Conservation (phyloP, 2,329 filamentous ascomycete genomes). For the Pyrenophora graminea region DNA sequence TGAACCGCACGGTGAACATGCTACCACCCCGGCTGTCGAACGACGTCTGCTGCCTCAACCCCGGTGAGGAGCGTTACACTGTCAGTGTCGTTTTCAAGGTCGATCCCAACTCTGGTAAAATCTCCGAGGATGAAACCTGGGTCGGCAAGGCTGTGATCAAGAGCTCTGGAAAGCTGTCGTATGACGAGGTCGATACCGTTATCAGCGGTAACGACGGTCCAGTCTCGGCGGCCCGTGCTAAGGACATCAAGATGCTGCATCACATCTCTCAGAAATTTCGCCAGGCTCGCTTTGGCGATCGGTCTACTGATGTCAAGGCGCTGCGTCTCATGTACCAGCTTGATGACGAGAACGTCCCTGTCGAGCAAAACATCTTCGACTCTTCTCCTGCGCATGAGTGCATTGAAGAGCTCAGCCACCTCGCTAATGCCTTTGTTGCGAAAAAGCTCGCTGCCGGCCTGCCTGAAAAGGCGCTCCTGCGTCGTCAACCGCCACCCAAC, state of each 20-base stretch:
- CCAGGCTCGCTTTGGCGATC: constrained; percentile 80
- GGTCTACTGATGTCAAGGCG: constrained; percentile 77
- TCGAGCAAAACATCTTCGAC: constrained; percentile 95
- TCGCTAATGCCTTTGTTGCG: constrained; percentile 87
- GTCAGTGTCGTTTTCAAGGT: constrained; percentile 93
- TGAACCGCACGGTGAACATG: constrained; percentile 86
- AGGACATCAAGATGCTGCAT: constrained; percentile 80
- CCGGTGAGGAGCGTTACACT: constrained; percentile 86
- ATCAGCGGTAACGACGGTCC: constrained; percentile 70
- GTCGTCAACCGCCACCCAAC: constrained; percentile 84
- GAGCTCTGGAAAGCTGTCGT: constrained; percentile 82
- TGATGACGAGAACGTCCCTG: constrained; percentile 96
- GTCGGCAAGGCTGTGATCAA: constrained; percentile 92
- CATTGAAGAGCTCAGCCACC: constrained; percentile 92
- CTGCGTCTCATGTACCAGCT: constrained; percentile 90
- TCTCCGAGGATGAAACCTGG: constrained; percentile 87
- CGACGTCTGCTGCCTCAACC: constrained; percentile 84
- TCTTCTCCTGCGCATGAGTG: constrained; percentile 87
- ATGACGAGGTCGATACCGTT: constrained; percentile 83
- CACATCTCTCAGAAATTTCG: constrained; percentile 87
- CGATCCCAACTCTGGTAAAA: constrained; percentile 75
- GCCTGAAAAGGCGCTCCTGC: constrained; percentile 89
- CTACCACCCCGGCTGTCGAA: constrained; percentile 82
- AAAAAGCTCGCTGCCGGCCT: constrained; percentile 78
- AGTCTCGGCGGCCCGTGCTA: constrained; percentile 67